Base-by-base conservation (phyloP, 2,329 filamentous ascomycete species). In the Pezicula carpinea region DNA sequence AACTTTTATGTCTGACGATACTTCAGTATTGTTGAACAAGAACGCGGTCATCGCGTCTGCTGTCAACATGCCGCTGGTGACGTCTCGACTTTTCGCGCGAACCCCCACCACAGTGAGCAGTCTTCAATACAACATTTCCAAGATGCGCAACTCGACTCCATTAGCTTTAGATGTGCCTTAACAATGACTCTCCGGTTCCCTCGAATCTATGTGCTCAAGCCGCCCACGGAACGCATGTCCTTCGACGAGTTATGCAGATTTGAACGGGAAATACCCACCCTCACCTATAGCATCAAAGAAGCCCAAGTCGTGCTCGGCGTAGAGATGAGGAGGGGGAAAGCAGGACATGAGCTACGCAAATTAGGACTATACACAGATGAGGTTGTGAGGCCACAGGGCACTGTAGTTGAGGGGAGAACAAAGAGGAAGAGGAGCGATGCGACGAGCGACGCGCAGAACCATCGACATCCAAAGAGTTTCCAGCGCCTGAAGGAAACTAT, bases 281-380 rank as follows among this genome's bases (percentile, higher is more conserved):
- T 93, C 44, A 91, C 88, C 0, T 83, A 85, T 49, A 79, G 92
- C 63, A 71, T 85, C 44, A 71, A 73, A 13, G 85, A 92, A 64
- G 89, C 89, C 1, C 73, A 78, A 4, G 65, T 96, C 3, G 73
- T 96, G 2, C 64, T 97, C 23, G 89, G 87, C 2, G 88, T 83
- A 54, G 75, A 95, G 29, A 74, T 74, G 1, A 83, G 80, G 46
- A 83, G 79, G 53, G 77, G 81, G 57, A 77, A 92, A 15, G 89
- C 89, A 1, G 73, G 79, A 39, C 83, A 95, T 57, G 92, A 97
- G 66, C 70, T 97, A 51, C 76, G 88, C 44, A 76, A 79, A 6
- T 76, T 80, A 39, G 83, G 81, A 13, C 56, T 96, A 2, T 63
- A 67, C 23, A 8, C 29, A 1, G 17, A 33, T 7, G 41, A 33